Evolutionary conservation across 2,329 filamentous ascomycete species (phyloP).

Genomic region (Penicillium polonicum): DNA sequence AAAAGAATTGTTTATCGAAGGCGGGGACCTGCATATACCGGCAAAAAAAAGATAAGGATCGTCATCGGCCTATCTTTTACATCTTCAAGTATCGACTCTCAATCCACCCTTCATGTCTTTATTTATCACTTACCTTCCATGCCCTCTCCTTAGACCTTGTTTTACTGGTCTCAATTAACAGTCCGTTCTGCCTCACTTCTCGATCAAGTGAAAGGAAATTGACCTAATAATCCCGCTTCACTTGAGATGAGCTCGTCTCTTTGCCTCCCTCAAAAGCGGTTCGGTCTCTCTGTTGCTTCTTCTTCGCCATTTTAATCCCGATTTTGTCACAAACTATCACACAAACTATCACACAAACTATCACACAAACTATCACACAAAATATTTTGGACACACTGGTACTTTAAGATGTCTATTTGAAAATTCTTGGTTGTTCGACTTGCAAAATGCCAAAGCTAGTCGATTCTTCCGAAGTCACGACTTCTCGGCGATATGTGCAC

Average conservation of each 20-base stretch:
- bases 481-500: slow-evolving; percentile 3
- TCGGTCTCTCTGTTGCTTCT: not conserved
- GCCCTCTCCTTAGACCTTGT: not conserved
- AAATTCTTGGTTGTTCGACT: not conserved
- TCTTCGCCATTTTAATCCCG: not conserved
- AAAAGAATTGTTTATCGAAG: not conserved
- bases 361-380: not conserved
- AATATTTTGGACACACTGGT: not conserved
- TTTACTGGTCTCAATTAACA: not conserved
- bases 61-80: not conserved
- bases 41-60: slow-evolving; percentile 6
- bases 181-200: not conserved
- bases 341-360: too few relatives aligned
- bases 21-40: slow-evolving; percentile 1
- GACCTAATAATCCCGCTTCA: not conserved
- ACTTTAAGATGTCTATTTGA: not conserved
- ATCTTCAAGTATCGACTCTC: not conserved
- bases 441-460: not conserved
- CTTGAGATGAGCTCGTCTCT: not conserved
- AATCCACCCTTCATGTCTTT: slow-evolving; percentile 3
- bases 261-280: not conserved
- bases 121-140: not conserved
- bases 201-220: not conserved
- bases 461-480: not conserved
- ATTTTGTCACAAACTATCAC: not conserved